These are phyloP conservation scores for Mycena venus DNA, from an alignment of 768 basidiomycete species.

Conservation along the genomic window DNA sequence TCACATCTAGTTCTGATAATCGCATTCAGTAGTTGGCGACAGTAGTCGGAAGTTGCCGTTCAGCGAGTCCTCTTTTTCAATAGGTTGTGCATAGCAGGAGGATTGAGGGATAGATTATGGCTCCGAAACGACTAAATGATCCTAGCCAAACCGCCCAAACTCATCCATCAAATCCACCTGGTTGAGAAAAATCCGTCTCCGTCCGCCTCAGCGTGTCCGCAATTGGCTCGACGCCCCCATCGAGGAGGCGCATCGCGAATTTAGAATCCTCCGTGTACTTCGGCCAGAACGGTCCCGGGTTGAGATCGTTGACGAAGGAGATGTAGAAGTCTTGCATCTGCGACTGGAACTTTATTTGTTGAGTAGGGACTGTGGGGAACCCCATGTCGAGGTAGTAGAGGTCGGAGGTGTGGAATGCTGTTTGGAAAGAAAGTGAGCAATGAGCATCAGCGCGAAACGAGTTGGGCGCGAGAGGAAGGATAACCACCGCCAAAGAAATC, in stretches of 20 bases:
- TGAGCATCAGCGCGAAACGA: background rate
- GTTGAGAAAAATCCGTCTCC: background rate
- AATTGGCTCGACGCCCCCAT: background rate
- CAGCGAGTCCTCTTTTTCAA: too few species aligned
- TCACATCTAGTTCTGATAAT: too few species aligned
- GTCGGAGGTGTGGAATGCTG: conserved; percentile 5
- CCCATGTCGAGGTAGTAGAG: conserved; percentile 18
- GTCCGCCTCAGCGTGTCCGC: background rate
- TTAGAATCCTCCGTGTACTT: background rate
- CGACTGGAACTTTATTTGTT: background rate
- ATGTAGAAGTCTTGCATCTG: too few species aligned
- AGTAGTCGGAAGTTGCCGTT: too few species aligned
- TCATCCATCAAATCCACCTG: background rate
- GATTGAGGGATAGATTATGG: too few species aligned
- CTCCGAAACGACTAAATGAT: too few species aligned
- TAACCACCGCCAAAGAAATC: background rate
- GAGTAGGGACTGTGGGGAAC: background rate
- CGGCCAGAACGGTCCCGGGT: background rate
- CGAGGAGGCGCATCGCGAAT: background rate
- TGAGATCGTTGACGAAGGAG: conserved; percentile 5
- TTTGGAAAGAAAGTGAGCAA: background rate
- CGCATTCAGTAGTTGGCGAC: too few species aligned
- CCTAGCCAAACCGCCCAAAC: background rate
- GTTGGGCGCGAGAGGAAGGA: background rate
- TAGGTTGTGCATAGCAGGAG: too few species aligned